A percentile compares a stretch with the other conserved stretches of the same genome.
phyloP scores from a whole-genome alignment of 2,329 filamentous ascomycete species.

The Penicillium sp. region DNA sequence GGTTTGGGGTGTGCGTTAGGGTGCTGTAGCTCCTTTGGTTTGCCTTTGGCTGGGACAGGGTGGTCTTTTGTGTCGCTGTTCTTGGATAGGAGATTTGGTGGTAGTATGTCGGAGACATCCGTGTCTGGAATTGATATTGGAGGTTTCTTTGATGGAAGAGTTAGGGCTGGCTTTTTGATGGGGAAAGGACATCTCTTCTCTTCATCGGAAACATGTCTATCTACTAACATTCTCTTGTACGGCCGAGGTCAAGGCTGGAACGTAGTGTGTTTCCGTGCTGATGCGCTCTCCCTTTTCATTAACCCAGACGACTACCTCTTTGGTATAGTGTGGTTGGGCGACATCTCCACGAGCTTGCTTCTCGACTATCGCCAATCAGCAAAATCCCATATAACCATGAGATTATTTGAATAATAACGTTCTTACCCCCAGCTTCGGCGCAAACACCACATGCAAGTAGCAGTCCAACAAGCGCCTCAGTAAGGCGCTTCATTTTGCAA shows the following conservation, averaged over 20 bases:
- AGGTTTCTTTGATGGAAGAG: background rate
- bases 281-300: slow-evolving; percentile 57
- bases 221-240: slow-evolving; percentile 20
- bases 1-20: slow-evolving; percentile 32
- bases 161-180: background rate
- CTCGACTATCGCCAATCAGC: slow-evolving; percentile 17
- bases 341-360: slow-evolving; percentile 28
- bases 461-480: slow-evolving; percentile 13
- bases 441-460: slow-evolving; percentile 17
- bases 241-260: slow-evolving; percentile 7
- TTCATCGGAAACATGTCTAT: background rate
- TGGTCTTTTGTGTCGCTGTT: background rate
- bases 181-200: background rate
- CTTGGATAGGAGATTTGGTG: background rate
- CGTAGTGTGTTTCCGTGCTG: slow-evolving; percentile 38
- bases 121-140: background rate
- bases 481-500: slow-evolving; percentile 18
- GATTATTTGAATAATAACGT: background rate
- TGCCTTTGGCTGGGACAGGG: background rate
- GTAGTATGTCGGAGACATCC: background rate
- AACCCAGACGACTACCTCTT: slow-evolving; percentile 60
- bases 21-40: background rate
- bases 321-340: slow-evolving; percentile 41
- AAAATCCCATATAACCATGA: slow-evolving; percentile 5
- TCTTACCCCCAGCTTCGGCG: slow-evolving; percentile 29